A percentile compares a stretch with the other conserved stretches of the same genome.
phyloP scores from a whole-genome alignment of 1,139 yeast genomes.

The Saccharomycopsis hybrid region DNA sequence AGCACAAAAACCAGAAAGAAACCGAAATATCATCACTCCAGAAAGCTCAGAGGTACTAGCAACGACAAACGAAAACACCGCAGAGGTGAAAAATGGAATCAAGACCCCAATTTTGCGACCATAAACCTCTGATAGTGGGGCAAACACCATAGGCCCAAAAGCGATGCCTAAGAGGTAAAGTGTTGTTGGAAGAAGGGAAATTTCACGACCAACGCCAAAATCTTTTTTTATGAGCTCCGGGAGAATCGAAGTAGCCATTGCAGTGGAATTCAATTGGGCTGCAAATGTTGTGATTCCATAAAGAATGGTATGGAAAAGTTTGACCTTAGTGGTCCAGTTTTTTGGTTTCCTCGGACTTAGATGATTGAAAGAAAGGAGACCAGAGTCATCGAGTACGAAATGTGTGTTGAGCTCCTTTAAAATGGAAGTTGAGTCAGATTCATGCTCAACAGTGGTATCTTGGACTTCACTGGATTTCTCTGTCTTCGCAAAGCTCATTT shows the following conservation, averaged over 20 bases:
- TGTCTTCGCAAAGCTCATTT: too few relatives aligned
- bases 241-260: conserved; percentile 29
- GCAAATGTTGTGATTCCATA: conserved; percentile 38
- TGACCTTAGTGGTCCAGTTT: conserved; percentile 34
- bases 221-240: conserved; percentile 30
- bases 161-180: conserved; percentile 68
- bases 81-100: conserved; percentile 54
- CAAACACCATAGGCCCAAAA: conserved; percentile 66
- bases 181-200: conserved; percentile 68
- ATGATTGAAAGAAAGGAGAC: too few relatives aligned
- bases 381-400: too few relatives aligned
- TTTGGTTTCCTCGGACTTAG: conserved; percentile 25
- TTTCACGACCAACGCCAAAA: conserved; percentile 43
- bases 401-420: too few relatives aligned
- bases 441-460: too few relatives aligned
- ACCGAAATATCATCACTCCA: conserved; percentile 6
- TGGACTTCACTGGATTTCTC: too few relatives aligned
- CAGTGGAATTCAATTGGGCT: conserved; percentile 39
- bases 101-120: conserved; percentile 65
- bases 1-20: conserved; percentile 7
- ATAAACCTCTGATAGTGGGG: conserved; percentile 68
- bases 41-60: conserved; percentile 30
- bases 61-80: conserved; percentile 72
- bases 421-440: too few relatives aligned
- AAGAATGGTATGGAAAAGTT: conserved; percentile 34